Conservation (phyloP, 2,329 filamentous ascomycete species). For the Aspergillus puulaauensis region DNA sequence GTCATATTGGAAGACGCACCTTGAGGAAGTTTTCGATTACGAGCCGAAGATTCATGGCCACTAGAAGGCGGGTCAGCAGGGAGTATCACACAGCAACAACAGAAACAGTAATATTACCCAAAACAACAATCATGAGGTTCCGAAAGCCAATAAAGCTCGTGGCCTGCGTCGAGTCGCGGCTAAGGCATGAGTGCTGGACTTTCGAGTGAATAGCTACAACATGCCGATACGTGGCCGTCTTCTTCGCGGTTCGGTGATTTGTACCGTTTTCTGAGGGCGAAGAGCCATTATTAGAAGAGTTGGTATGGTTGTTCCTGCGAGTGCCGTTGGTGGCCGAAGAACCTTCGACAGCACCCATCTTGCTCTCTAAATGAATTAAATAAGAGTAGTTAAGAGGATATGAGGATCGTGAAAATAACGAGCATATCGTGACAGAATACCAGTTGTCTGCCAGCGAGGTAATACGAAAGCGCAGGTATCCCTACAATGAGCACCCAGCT, state of each 20-base stretch:
- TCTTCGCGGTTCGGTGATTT: slow-evolving; percentile 17
- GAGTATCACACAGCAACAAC: background rate
- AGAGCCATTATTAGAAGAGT: background rate
- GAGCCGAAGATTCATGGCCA: slow-evolving; percentile 88
- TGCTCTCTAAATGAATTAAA: background rate
- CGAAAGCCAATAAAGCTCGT: slow-evolving; percentile 92
- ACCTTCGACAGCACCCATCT: background rate
- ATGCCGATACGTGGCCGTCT: slow-evolving; percentile 78
- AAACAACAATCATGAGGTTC: slow-evolving; percentile 92
- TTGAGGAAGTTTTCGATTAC: slow-evolving; percentile 98
- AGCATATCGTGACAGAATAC: background rate
- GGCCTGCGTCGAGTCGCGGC: slow-evolving; percentile 70
- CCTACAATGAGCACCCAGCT: background rate
- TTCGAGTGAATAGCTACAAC: slow-evolving; percentile 80
- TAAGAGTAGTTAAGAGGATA: background rate
- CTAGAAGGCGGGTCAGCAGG: slow-evolving; percentile 44
- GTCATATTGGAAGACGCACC: slow-evolving; percentile 45
- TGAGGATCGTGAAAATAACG: background rate
- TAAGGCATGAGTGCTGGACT: slow-evolving; percentile 74
- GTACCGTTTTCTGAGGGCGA: slow-evolving; percentile 4
- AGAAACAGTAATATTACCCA: slow-evolving; percentile 57
- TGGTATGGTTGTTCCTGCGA: background rate
- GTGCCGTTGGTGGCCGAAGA: background rate
- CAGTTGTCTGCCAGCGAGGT: background rate
- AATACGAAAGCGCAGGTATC: background rate